phyloP scores from a whole-genome alignment of 352 stramenopile genomes.

The Pythium volutum region DNA sequence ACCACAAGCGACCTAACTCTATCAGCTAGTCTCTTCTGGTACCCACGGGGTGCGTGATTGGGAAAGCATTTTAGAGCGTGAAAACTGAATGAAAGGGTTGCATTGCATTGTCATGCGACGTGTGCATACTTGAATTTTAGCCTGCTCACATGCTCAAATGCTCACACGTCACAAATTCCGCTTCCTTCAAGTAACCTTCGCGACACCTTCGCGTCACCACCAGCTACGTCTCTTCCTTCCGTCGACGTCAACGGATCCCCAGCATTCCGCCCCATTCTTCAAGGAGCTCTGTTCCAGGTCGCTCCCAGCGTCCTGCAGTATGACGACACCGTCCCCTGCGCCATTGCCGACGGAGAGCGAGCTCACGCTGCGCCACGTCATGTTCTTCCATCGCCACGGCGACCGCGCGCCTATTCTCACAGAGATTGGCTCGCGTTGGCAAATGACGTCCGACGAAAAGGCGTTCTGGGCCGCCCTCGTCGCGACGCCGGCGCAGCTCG shows the following conservation, averaged over 20 bases:
- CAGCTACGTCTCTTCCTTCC: neutral
- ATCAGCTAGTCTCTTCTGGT: neutral
- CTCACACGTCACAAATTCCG: conserved; percentile 22
- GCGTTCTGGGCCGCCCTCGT: conserved; percentile 61
- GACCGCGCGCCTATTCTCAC: conserved; percentile 75
- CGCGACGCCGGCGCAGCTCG: conserved; percentile 50
- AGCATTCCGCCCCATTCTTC: conserved; percentile 12
- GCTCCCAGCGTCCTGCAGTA: neutral
- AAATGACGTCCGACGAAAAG: conserved; percentile 49
- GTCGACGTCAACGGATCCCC: conserved; percentile 12
- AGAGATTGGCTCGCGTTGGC: conserved; percentile 47
- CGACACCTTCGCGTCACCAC: conserved; percentile 27
- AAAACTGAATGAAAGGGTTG: no score
- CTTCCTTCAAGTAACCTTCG: conserved; percentile 21
- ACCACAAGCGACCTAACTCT: conserved; percentile 21
- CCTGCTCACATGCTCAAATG: no score
- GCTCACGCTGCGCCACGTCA: conserved; percentile 61
- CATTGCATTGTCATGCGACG: neutral
- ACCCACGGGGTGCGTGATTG: neutral
- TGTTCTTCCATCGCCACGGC: conserved; percentile 81
- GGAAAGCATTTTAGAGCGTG: neutral
- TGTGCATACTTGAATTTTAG: conserved; percentile 4
- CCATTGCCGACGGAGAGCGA: conserved; percentile 14
- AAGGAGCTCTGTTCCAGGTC: conserved; percentile 8
- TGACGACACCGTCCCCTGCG: neutral